These are phyloP conservation scores for Saprolegnia diclina DNA, from an alignment of 352 stramenopile species.

Conservation along the genomic window DNA sequence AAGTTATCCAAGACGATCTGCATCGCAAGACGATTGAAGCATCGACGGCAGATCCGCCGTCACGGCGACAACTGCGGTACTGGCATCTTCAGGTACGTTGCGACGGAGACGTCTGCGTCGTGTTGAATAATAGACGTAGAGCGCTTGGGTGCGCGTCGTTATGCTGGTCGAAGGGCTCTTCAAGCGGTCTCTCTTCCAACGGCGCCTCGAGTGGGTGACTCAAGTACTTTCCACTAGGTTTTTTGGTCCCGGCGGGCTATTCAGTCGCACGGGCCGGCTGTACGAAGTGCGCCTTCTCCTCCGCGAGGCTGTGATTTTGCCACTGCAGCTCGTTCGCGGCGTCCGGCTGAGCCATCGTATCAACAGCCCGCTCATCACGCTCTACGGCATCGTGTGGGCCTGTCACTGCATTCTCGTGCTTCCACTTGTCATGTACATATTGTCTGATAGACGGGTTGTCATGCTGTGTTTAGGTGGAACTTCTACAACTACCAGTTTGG, in stretches of 20 bases:
- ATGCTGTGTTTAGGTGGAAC: not conserved
- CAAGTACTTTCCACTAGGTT: not conserved
- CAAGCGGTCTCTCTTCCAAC: not conserved
- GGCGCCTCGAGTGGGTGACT: too few species aligned
- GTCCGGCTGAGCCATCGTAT: not conserved
- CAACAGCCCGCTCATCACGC: not conserved
- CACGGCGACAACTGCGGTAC: not conserved
- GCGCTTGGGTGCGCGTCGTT: not conserved
- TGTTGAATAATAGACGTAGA: not conserved
- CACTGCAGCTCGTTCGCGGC: slow-evolving; percentile 2
- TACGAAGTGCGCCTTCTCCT: slow-evolving; percentile 6
- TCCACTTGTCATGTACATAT: not conserved
- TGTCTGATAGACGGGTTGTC: not conserved
- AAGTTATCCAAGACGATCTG: not conserved
- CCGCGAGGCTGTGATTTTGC: slow-evolving; percentile 1
- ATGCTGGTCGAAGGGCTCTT: not conserved
- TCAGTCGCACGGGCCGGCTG: not conserved
- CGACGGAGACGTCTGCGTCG: too few species aligned
- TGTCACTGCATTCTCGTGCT: slow-evolving; percentile 7
- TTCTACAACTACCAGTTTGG: not conserved
- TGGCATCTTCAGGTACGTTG: not conserved
- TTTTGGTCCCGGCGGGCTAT: not conserved
- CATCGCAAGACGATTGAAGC: not conserved
- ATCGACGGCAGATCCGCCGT: not conserved
- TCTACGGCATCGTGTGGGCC: not conserved